Evolutionary conservation across 1,284 basidiomycete genomes (phyloP).

Genomic region (Boletus hoseneyae): DNA sequence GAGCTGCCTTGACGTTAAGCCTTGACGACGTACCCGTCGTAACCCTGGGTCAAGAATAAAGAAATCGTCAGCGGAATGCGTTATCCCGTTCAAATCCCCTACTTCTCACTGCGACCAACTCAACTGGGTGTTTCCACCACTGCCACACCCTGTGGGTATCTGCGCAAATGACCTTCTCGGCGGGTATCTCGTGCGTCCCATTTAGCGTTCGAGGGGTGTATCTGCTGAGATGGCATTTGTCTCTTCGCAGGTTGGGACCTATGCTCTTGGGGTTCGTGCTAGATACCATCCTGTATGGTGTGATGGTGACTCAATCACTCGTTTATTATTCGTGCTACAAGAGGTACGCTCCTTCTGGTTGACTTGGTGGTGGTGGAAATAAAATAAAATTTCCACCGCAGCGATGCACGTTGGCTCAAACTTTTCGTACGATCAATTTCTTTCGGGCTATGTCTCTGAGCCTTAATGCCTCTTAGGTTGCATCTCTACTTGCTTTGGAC

Average conservation of each 20-base stretch:
- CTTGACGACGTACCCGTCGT: conserved; percentile 24
- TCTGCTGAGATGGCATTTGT: not conserved
- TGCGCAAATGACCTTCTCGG: conserved; percentile 16
- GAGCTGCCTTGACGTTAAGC: not conserved
- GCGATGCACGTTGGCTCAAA: conserved; percentile 23
- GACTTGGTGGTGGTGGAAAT: not conserved
- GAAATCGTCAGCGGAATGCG: conserved; percentile 4
- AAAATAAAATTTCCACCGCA: not conserved
- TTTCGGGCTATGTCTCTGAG: not conserved
- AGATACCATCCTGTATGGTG: conserved; percentile 41
- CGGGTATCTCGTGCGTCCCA: conserved; percentile 23
- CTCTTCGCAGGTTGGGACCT: conserved; percentile 35
- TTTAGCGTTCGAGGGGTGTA: not conserved
- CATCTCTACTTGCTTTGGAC: conserved; percentile 35
- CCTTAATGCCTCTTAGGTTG: conserved; percentile 29
- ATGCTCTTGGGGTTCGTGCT: conserved; percentile 40
- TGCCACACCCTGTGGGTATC: conserved; percentile 12
- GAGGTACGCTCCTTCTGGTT: conserved; percentile 22
- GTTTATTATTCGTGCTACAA: conserved; percentile 41
- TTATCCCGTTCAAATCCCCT: conserved; percentile 3
- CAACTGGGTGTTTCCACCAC: conserved; percentile 6
- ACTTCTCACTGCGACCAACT: conserved; percentile 8
- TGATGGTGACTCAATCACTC: conserved; percentile 41
- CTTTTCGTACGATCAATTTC: conserved; percentile 19
- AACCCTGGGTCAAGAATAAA: conserved; percentile 19